A percentile compares a stretch with the other conserved stretches of the same genome.
These are phyloP conservation scores for Boletus semigastroideus DNA, from an alignment of 1,284 basidiomycete species.

Conservation along the genomic window DNA sequence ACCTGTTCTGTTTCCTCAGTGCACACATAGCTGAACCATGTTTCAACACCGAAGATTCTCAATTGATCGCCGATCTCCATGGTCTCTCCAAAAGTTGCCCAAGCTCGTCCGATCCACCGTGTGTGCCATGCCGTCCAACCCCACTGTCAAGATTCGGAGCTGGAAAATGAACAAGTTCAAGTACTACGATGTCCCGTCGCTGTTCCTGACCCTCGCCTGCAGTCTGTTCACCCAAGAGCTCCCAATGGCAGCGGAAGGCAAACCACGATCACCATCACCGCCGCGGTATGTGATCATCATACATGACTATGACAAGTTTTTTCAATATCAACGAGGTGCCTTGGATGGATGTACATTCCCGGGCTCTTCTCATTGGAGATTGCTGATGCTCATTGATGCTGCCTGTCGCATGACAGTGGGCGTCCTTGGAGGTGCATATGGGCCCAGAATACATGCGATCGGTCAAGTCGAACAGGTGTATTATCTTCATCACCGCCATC, in stretches of 20 bases:
- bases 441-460: conserved; percentile 85
- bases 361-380: not conserved
- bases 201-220: conserved; percentile 88
- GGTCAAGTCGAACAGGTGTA: conserved; percentile 96
- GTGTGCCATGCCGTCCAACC: conserved; percentile 56
- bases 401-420: conserved; percentile 61
- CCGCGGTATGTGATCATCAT: conserved; percentile 73
- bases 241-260: conserved; percentile 20
- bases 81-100: conserved; percentile 50
- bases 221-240: conserved; percentile 75
- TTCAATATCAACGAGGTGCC: conserved; percentile 97
- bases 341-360: conserved; percentile 80
- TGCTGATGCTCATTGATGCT: not conserved
- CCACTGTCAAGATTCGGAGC: conserved; percentile 59
- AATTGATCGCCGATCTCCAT: conserved; percentile 54
- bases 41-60: conserved; percentile 42
- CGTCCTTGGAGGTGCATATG: conserved; percentile 70
- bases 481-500: conserved; percentile 93
- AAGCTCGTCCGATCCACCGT: conserved; percentile 59
- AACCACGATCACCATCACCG: not conserved
- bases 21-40: not conserved
- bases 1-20: too few relatives aligned
- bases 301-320: conserved; percentile 98
- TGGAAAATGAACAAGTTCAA: conserved; percentile 98
- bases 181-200: conserved; percentile 85